Conservation (phyloP, 1,139 yeast species). For the Protomyces inundatus region DNA sequence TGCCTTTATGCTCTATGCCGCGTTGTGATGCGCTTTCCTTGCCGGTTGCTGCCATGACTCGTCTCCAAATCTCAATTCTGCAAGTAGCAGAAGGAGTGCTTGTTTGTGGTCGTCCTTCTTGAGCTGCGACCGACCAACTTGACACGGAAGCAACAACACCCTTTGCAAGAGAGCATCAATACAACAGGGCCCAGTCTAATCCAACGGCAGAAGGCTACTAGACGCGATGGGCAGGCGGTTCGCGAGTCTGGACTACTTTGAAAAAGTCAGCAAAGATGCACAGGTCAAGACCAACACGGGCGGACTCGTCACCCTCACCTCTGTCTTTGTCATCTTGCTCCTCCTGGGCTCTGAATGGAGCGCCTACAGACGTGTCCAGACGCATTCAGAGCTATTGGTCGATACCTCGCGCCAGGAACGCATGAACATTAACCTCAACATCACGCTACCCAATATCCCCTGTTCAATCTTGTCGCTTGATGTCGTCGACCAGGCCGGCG, state of each 20-base stretch:
- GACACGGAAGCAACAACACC: too few relatives aligned
- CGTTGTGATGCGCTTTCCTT: not conserved
- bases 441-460: slow-evolving; percentile 76
- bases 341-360: slow-evolving; percentile 69
- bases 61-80: too few relatives aligned
- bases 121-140: too few relatives aligned
- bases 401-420: slow-evolving; percentile 70
- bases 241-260: slow-evolving; percentile 68
- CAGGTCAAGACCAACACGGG: slow-evolving; percentile 82
- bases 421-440: slow-evolving; percentile 71
- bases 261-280: slow-evolving; percentile 92
- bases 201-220: not conserved
- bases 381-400: slow-evolving; percentile 78
- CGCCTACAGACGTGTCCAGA: slow-evolving; percentile 62
- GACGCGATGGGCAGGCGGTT: slow-evolving; percentile 24
- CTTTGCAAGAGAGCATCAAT: too few relatives aligned
- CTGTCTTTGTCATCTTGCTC: slow-evolving; percentile 57
- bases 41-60: not conserved
- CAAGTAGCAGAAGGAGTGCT: too few relatives aligned
- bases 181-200: too few relatives aligned
- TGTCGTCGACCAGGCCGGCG: slow-evolving; percentile 81
- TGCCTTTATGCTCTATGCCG: slow-evolving; percentile 2
- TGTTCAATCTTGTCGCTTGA: slow-evolving; percentile 56
- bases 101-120: too few relatives aligned
- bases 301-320: slow-evolving; percentile 74